These are phyloP conservation scores for Neurospora sp. DNA, from an alignment of 495 filamentous ascomycete species.

Conservation along the genomic window DNA sequence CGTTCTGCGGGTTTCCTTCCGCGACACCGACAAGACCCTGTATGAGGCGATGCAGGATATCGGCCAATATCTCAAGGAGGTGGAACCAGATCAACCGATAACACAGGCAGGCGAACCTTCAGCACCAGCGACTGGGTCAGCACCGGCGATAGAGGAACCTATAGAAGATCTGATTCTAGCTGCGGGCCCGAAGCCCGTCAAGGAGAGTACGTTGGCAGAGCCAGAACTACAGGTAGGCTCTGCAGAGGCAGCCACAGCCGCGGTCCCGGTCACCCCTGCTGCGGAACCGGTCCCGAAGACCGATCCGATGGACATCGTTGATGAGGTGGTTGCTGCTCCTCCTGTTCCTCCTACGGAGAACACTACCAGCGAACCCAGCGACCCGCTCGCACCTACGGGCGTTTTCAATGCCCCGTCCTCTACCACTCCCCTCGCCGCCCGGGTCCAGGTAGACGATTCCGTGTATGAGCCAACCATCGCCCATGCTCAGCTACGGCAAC, in stretches of 20 bases:
- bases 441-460: conserved; percentile 50
- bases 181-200: neutral
- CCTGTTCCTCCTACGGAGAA: neutral
- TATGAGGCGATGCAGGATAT: conserved; percentile 82
- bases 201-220: neutral
- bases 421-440: conserved; percentile 64
- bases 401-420: conserved; percentile 68
- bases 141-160: conserved; percentile 9
- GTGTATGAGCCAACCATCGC: conserved; percentile 78
- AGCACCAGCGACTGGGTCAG: conserved; percentile 4
- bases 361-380: conserved; percentile 3
- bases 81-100: conserved; percentile 17
- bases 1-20: conserved; percentile 67
- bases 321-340: neutral
- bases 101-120: neutral
- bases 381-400: conserved; percentile 40
- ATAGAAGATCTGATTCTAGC: conserved; percentile 6
- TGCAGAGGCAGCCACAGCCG: neutral
- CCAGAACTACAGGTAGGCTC: conserved; percentile 2
- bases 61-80: conserved; percentile 51
- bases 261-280: neutral
- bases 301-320: neutral
- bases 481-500: conserved; percentile 75
- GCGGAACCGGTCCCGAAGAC: neutral
- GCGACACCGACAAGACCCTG: conserved; percentile 62